These are phyloP conservation scores for Helminthosporium solani DNA, from an alignment of 2,329 filamentous ascomycete species.

Conservation along the genomic window DNA sequence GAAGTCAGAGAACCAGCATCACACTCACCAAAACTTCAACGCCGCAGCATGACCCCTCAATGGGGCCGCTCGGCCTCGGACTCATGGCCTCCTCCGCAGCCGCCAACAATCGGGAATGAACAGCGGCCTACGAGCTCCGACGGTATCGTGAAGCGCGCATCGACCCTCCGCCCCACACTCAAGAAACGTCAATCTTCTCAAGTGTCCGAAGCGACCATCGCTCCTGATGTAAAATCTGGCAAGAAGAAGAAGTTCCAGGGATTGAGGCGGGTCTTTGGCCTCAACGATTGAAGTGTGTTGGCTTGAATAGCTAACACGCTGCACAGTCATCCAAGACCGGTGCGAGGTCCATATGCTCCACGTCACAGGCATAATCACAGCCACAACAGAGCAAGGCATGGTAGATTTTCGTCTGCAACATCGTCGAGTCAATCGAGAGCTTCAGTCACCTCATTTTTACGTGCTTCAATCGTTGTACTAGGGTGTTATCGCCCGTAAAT, in stretches of 20 bases:
- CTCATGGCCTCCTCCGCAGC: conserved; percentile 52
- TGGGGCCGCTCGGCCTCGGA: conserved; percentile 36
- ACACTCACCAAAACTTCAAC: conserved; percentile 48
- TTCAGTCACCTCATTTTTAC: conserved; percentile 12
- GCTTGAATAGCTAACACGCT: conserved; percentile 15
- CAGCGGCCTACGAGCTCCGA: conserved; percentile 24
- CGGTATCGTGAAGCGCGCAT: conserved; percentile 9
- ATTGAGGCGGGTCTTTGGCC: conserved; percentile 65
- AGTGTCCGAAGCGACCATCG: conserved; percentile 29
- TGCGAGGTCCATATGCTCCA: not conserved
- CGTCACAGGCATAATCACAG: not conserved
- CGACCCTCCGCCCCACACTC: conserved; percentile 13
- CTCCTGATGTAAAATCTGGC: conserved; percentile 34
- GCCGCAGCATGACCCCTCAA: conserved; percentile 41
- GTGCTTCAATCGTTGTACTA: conserved; percentile 10
- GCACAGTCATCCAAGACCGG: conserved; percentile 4
- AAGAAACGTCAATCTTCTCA: conserved; percentile 23
- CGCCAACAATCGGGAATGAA: conserved; percentile 16
- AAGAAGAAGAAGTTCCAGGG: conserved; percentile 68
- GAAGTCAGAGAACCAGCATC: conserved; percentile 19
- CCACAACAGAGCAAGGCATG: not conserved
- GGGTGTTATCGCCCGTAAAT: conserved; percentile 11
- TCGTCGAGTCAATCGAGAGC: conserved; percentile 1
- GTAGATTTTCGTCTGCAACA: not conserved
- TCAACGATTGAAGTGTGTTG: conserved; percentile 51